Conservation (phyloP, 208 protist genomes). For the Acanthamoeba triangularis region DNA sequence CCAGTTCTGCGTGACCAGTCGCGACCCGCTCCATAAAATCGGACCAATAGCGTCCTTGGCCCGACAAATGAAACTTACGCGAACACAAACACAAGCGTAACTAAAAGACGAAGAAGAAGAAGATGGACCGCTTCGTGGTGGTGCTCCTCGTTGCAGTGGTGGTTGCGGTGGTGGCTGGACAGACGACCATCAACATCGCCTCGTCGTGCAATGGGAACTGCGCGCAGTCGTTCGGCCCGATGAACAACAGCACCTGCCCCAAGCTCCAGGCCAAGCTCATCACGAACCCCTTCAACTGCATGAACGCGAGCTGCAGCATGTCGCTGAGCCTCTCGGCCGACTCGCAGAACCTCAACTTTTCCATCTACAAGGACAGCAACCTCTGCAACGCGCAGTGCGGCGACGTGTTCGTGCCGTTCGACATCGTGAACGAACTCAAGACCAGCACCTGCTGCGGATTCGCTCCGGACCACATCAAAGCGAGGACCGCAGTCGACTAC, state of each 20-base stretch:
- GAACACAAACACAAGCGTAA: too few species aligned
- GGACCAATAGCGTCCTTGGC: too few species aligned
- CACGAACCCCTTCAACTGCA: background rate
- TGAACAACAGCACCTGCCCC: background rate
- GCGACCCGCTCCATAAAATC: too few species aligned
- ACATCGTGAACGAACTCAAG: background rate
- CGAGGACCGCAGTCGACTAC: background rate
- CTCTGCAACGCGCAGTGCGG: background rate
- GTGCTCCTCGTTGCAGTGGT: too few species aligned
- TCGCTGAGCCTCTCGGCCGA: background rate
- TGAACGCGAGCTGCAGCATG: background rate
- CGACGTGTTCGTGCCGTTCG: background rate
- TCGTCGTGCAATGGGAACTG: background rate
- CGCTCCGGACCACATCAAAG: background rate
- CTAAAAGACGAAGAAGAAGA: too few species aligned
- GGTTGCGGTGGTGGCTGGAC: too few species aligned
- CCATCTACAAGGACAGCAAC: background rate
- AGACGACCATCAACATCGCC: background rate
- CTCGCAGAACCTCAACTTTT: background rate
- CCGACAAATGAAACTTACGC: too few species aligned
- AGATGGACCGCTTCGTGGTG: too few species aligned
- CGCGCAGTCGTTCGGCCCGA: background rate
- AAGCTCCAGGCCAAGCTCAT: background rate
- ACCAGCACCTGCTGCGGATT: background rate
- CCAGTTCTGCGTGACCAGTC: background rate